Percentiles rank a stretch among this genome's conserved stretches.
These are phyloP conservation scores for Mucor mucedo DNA, from an alignment of 371 early-diverging fungal species.

Conservation along the genomic window DNA sequence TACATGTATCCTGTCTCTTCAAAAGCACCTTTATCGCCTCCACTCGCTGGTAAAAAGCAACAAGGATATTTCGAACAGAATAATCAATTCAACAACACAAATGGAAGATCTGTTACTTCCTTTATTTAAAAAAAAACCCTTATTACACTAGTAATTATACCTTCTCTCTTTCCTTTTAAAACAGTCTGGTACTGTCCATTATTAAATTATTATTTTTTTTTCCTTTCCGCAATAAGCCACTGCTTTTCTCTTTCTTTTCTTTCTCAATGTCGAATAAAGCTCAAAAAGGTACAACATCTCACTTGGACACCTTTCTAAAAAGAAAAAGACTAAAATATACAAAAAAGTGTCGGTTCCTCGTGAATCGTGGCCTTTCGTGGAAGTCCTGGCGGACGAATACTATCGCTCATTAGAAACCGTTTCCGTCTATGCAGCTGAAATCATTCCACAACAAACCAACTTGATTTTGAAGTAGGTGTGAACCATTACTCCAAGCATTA, in stretches of 20 bases:
- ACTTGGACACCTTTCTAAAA: neutral
- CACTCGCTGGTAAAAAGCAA: conserved; percentile 3
- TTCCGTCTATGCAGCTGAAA: conserved; percentile 41
- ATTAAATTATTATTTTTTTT: neutral
- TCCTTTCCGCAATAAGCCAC: neutral
- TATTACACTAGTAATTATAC: neutral
- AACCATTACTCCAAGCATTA: neutral
- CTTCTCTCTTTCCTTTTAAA: neutral
- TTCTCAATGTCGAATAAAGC: conserved; percentile 1
- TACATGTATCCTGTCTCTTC: neutral
- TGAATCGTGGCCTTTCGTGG: conserved; percentile 48
- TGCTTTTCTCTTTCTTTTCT: neutral
- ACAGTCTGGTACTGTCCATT: conserved; percentile 6
- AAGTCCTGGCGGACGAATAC: conserved; percentile 47
- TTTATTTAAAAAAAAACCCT: neutral
- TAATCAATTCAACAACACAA: neutral
- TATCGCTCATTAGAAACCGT: conserved; percentile 43
- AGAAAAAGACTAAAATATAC: conserved; percentile 1
- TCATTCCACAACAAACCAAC: conserved; percentile 50
- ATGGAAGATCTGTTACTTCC: conserved; percentile 1
- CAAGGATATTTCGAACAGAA: conserved; percentile 4
- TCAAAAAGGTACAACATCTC: neutral
- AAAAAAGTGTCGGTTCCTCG: conserved; percentile 23
- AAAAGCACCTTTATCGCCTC: neutral
- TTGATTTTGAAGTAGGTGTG: conserved; percentile 44